phyloP scores from a whole-genome alignment of 2,329 filamentous ascomycete genomes.

The Trichophyton schoenleinii region DNA sequence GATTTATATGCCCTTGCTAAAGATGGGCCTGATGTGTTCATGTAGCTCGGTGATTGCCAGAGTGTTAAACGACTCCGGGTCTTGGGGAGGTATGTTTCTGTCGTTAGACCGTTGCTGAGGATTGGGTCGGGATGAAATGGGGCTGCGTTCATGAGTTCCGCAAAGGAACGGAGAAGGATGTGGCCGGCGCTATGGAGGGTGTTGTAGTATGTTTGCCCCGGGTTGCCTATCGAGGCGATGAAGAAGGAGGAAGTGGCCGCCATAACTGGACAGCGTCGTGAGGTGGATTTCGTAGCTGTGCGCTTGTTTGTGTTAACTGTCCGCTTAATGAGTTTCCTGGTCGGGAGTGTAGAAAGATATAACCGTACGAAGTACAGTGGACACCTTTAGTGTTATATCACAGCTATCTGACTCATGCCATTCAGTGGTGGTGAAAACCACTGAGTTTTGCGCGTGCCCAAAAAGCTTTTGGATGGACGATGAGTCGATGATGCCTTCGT shows the following conservation, averaged over 20 bases:
- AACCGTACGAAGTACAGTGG: too few species aligned
- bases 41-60: constrained; percentile 61
- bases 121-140: constrained; percentile 37
- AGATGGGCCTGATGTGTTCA: constrained; percentile 73
- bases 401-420: background rate
- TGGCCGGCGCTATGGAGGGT: constrained; percentile 86
- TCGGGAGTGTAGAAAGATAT: too few species aligned
- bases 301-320: background rate
- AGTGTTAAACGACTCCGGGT: constrained; percentile 47
- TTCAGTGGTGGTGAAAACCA: background rate
- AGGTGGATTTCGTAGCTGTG: background rate
- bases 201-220: constrained; percentile 52
- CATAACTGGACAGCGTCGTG: background rate
- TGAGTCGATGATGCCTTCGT: background rate
- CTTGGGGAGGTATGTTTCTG: constrained; percentile 35
- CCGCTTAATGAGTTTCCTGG: background rate
- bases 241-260: constrained; percentile 38
- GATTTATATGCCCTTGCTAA: constrained; percentile 52
- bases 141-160: constrained; percentile 36
- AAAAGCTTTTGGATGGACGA: background rate
- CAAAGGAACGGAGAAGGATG: constrained; percentile 54
- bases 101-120: constrained; percentile 39
- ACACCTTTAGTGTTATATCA: background rate
- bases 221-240: constrained; percentile 80
- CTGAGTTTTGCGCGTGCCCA: too few species aligned